These are phyloP conservation scores for Penicillium occitanis DNA, from an alignment of 2,329 filamentous ascomycete species.

Conservation along the genomic window DNA sequence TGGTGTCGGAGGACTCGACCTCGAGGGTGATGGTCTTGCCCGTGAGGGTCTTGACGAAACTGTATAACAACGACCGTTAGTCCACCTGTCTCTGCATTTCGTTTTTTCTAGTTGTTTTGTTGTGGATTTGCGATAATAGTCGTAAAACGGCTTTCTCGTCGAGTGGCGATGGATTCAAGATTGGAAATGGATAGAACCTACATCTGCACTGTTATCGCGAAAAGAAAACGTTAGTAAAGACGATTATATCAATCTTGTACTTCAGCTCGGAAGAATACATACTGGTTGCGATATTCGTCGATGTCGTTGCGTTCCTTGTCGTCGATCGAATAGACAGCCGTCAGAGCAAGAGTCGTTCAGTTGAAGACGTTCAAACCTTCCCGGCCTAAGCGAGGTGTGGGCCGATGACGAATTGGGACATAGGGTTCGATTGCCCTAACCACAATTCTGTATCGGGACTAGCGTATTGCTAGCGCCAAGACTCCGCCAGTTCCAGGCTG, in stretches of 20 bases:
- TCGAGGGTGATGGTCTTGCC: slow-evolving; percentile 99
- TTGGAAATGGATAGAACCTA: slow-evolving; percentile 54
- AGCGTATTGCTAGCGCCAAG: neutral
- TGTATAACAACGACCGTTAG: slow-evolving; percentile 41
- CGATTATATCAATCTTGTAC: slow-evolving; percentile 1
- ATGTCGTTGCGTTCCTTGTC: slow-evolving; percentile 40
- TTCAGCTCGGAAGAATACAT: slow-evolving; percentile 31
- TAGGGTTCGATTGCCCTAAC: slow-evolving; percentile 44
- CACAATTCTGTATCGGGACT: slow-evolving; percentile 10
- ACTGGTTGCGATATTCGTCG: slow-evolving; percentile 50
- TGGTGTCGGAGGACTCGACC: slow-evolving; percentile 98
- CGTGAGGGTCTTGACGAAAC: slow-evolving; percentile 99
- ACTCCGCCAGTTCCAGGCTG: neutral
- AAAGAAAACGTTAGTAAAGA: slow-evolving; percentile 49
- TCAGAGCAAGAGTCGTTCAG: slow-evolving; percentile 20
- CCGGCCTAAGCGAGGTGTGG: slow-evolving; percentile 43
- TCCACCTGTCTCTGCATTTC: neutral
- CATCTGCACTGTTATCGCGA: slow-evolving; percentile 74
- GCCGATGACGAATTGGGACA: slow-evolving; percentile 23
- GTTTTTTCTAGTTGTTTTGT: neutral
- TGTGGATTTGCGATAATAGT: neutral
- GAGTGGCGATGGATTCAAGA: slow-evolving; percentile 29
- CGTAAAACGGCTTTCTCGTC: slow-evolving; percentile 7
- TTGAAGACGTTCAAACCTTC: slow-evolving; percentile 17
- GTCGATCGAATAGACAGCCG: slow-evolving; percentile 31